Conservation (phyloP, 176 grass and related monocot genomes). For the Metroxylon sagu region DNA sequence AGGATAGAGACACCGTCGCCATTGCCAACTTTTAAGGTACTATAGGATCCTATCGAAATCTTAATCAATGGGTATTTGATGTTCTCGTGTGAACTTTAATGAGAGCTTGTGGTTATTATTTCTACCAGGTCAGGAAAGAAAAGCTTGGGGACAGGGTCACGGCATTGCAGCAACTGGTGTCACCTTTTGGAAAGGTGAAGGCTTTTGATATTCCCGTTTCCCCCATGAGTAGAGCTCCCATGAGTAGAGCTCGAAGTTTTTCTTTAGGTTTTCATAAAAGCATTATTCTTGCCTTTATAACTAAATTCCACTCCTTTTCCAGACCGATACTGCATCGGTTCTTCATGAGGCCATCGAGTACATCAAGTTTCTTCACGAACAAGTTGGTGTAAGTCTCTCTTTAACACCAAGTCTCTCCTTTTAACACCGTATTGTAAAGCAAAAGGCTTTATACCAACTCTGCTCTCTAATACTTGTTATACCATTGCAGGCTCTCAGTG, state of each 20-base stretch:
- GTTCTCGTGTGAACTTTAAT: too few species aligned
- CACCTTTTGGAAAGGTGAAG: constrained; percentile 99
- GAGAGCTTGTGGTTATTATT: background rate
- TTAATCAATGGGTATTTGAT: too few species aligned
- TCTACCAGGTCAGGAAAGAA: constrained; percentile 95
- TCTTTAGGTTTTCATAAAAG: constrained; percentile 30
- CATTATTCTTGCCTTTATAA: constrained; percentile 8
- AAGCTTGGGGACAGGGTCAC: constrained; percentile 98
- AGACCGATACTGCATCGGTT: constrained; percentile 99
- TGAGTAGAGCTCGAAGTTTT: constrained; percentile 25
- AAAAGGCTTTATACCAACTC: too few species aligned
- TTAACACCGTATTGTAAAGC: background rate
- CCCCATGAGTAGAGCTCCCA: background rate
- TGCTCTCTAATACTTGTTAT: too few species aligned
- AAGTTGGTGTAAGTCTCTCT: constrained; percentile 68
- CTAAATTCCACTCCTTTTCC: constrained; percentile 16
- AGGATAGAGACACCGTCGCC: constrained; percentile 41
- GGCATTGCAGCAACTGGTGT: constrained; percentile 93
- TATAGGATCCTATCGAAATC: background rate
- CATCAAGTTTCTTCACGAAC: constrained; percentile 99
- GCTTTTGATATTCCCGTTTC: constrained; percentile 25
- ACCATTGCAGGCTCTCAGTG: constrained; percentile 48
- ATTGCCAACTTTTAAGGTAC: constrained; percentile 73
- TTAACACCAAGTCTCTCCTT: too few species aligned
- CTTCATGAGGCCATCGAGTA: constrained; percentile 98